Conservation (phyloP, 2,329 filamentous ascomycete genomes). For the Fusarium heterosporum region DNA sequence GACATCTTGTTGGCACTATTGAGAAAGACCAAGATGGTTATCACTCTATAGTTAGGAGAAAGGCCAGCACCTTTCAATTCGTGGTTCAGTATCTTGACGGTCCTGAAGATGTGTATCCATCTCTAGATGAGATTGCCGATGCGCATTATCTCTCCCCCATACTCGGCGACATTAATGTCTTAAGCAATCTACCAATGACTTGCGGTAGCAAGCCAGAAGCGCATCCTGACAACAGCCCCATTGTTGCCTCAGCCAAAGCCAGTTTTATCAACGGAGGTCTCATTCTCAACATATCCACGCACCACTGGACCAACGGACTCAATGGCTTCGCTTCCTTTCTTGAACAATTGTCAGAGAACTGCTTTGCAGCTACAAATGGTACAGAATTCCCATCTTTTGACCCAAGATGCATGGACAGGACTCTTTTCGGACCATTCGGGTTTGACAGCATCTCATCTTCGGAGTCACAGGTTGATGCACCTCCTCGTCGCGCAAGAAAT, state of each 20-base stretch:
- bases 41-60: slow-evolving; percentile 53
- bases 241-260: slow-evolving; percentile 53
- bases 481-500: slow-evolving; percentile 12
- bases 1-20: slow-evolving; percentile 56
- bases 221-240: slow-evolving; percentile 51
- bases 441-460: slow-evolving; percentile 7
- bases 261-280: slow-evolving; percentile 57
- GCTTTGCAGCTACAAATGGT: slow-evolving; percentile 49
- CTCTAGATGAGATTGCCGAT: slow-evolving; percentile 54
- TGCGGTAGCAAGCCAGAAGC: slow-evolving; percentile 55
- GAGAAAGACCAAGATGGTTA: slow-evolving; percentile 53
- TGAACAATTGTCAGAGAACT: slow-evolving; percentile 58
- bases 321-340: slow-evolving; percentile 53
- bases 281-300: slow-evolving; percentile 54
- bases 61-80: slow-evolving; percentile 51
- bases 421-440: slow-evolving; percentile 44
- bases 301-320: slow-evolving; percentile 57
- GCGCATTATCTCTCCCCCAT: slow-evolving; percentile 49
- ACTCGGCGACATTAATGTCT: slow-evolving; percentile 51
- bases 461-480: slow-evolving; percentile 8
- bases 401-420: slow-evolving; percentile 51
- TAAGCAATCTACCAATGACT: slow-evolving; percentile 53
- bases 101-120: slow-evolving; percentile 51
- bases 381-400: slow-evolving; percentile 52
- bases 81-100: slow-evolving; percentile 54